A percentile compares a stretch with the other conserved stretches of the same genome.
phyloP scores from a whole-genome alignment of 176 grass and related monocot species.

The Zea mays region DNA sequence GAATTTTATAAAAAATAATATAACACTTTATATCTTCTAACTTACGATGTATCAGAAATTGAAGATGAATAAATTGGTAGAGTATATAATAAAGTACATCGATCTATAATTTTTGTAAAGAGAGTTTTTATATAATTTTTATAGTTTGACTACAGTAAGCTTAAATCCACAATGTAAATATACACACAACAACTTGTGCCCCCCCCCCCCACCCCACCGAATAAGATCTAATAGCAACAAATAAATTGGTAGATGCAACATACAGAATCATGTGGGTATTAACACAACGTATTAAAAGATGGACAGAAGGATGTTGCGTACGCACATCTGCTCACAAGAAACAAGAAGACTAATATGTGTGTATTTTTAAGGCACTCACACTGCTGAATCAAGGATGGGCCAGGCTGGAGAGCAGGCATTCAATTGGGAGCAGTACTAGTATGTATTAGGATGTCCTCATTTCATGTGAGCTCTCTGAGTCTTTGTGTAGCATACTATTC shows the following conservation, averaged over 20 bases:
- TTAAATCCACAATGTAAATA: too few species aligned
- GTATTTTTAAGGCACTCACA: background rate
- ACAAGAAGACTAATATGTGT: background rate
- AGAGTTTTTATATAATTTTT: too few species aligned
- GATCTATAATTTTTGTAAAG: too few species aligned
- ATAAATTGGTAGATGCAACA: background rate
- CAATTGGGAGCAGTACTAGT: background rate
- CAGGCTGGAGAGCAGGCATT: background rate
- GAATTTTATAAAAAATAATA: too few species aligned
- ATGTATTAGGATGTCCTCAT: background rate
- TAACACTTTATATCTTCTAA: too few species aligned
- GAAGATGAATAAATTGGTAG: too few species aligned
- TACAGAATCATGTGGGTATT: background rate
- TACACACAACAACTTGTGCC: too few species aligned
- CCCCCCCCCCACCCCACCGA: too few species aligned
- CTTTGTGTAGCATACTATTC: slow-evolving; percentile 1
- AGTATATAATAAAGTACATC: too few species aligned
- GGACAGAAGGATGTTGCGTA: background rate
- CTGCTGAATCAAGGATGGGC: slow-evolving; percentile 13
- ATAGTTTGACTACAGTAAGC: too few species aligned
- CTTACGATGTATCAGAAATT: too few species aligned
- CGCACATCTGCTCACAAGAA: background rate
- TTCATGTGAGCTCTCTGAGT: slow-evolving; percentile 35
- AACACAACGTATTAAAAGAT: background rate
- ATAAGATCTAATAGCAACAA: too few species aligned